These are phyloP conservation scores for Ilyonectria destructans DNA, from an alignment of 2,329 filamentous ascomycete genomes.

Conservation along the genomic window DNA sequence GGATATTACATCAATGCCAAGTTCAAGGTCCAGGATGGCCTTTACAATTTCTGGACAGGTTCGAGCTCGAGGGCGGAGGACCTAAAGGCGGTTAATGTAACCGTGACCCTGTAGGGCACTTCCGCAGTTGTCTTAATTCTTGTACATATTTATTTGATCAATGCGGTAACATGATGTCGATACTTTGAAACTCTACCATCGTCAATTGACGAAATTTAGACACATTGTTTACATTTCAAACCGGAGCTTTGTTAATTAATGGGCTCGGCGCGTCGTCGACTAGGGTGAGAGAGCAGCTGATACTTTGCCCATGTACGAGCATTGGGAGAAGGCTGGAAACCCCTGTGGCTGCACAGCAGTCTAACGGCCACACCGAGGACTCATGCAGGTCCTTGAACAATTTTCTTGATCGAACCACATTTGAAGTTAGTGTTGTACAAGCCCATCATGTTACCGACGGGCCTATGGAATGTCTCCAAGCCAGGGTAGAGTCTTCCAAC, in stretches of 20 bases:
- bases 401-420: neutral
- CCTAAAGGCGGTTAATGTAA: slow-evolving; percentile 39
- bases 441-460: neutral
- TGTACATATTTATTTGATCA: slow-evolving; percentile 20
- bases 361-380: neutral
- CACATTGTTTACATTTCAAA: neutral
- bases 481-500: no score
- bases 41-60: slow-evolving; percentile 52
- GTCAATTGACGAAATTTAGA: neutral
- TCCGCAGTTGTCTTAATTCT: neutral
- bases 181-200: neutral
- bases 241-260: neutral
- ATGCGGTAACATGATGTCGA: neutral
- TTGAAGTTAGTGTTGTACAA: neutral
- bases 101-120: slow-evolving; percentile 13
- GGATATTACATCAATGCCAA: slow-evolving; percentile 50
- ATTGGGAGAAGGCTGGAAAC: neutral
- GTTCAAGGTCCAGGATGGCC: slow-evolving; percentile 44
- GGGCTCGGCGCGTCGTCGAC: neutral
- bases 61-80: slow-evolving; percentile 48
- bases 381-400: neutral
- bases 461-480: neutral
- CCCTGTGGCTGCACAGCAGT: neutral
- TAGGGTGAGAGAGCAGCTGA: neutral
- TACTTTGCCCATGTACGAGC: neutral